These are phyloP conservation scores for Zygosaccharomyces gambellarensis DNA, from an alignment of 805 yeast species.

Conservation along the genomic window DNA sequence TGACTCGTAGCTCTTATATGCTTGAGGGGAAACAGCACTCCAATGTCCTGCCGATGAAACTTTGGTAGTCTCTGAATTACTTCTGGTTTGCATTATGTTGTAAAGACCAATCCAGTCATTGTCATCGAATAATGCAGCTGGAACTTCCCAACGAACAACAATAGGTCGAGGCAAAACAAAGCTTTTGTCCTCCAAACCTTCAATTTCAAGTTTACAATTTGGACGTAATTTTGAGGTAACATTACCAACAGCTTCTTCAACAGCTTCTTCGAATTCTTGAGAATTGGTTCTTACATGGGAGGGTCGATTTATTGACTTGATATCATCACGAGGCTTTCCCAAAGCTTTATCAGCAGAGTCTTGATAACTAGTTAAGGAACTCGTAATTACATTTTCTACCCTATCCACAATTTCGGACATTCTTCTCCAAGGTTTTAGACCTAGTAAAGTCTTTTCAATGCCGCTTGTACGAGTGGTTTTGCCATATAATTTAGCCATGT, in stretches of 20 bases:
- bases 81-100: constrained; percentile 54
- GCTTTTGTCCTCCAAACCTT: constrained; percentile 30
- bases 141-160: constrained; percentile 50
- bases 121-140: constrained; percentile 39
- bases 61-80: constrained; percentile 50
- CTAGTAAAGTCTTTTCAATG: constrained; percentile 40
- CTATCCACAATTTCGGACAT: constrained; percentile 39
- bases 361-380: constrained; percentile 36
- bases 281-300: neutral
- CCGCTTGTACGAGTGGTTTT: constrained; percentile 53
- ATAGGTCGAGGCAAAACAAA: constrained; percentile 42
- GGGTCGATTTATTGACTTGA: neutral
- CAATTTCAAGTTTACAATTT: constrained; percentile 28
- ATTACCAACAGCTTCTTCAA: constrained; percentile 18
- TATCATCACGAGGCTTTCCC: constrained; percentile 3
- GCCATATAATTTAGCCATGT: constrained; percentile 73
- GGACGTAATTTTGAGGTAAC: constrained; percentile 23
- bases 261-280: constrained; percentile 20
- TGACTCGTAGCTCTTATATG: constrained; percentile 29
- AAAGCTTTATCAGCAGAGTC: constrained; percentile 38
- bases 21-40: constrained; percentile 42
- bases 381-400: constrained; percentile 33
- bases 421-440: constrained; percentile 34
- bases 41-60: constrained; percentile 65
- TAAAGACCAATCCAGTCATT: constrained; percentile 79